These are phyloP conservation scores for Eremochloa ophiuroides DNA, from an alignment of 176 grass and related monocot genomes.

Conservation along the genomic window DNA sequence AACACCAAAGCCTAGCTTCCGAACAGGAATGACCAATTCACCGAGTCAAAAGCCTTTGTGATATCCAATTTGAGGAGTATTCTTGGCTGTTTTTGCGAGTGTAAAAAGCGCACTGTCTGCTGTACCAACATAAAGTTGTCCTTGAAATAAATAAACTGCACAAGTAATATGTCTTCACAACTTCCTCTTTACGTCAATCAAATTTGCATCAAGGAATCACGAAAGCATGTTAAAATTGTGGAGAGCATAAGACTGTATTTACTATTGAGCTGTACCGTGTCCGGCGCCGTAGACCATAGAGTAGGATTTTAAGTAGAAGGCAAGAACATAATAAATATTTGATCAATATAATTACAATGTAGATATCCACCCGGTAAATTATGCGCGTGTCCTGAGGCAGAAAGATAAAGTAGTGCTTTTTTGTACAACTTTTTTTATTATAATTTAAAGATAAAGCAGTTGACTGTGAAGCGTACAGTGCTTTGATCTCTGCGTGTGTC, in stretches of 20 bases:
- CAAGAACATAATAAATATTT: background rate
- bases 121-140: too few relatives aligned
- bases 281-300: background rate
- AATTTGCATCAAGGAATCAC: background rate
- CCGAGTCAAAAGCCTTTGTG: too few relatives aligned
- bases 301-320: background rate
- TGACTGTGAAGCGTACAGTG: background rate
- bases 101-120: too few relatives aligned
- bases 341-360: background rate
- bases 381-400: background rate
- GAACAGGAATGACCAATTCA: too few relatives aligned
- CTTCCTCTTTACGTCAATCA: background rate
- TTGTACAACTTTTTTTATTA: background rate
- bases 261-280: background rate
- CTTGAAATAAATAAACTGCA: too few relatives aligned
- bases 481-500: background rate
- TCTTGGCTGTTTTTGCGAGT: too few relatives aligned
- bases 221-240: background rate
- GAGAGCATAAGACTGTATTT: background rate
- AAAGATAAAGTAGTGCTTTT: conserved; percentile 15
- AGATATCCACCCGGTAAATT: background rate
- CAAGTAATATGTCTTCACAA: background rate
- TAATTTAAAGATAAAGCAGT: background rate
- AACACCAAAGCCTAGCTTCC: too few relatives aligned
- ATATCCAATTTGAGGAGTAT: too few relatives aligned